phyloP scores from a whole-genome alignment of 176 grass and related monocot genomes.

The Lolium rigidum region DNA sequence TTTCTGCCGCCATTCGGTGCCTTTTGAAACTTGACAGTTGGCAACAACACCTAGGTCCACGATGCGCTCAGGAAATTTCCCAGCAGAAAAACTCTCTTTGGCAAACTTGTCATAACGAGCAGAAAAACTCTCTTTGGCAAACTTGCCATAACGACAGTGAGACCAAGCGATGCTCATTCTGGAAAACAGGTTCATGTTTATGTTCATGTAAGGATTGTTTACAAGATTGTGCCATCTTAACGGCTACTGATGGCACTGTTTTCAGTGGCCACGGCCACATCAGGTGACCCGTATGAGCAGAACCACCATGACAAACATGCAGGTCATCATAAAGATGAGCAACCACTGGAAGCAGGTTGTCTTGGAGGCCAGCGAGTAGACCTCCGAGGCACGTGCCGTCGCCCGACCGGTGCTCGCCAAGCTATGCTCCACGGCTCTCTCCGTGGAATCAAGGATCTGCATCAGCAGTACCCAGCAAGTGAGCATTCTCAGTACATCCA shows the following conservation, averaged over 20 bases:
- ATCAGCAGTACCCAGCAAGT: not conserved
- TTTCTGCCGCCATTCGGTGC: too few relatives aligned
- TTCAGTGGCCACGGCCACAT: not conserved
- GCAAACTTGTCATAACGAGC: too few relatives aligned
- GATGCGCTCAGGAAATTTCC: too few relatives aligned
- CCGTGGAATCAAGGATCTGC: constrained; percentile 88
- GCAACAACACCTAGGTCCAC: too few relatives aligned
- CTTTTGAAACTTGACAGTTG: too few relatives aligned
- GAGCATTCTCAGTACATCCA: constrained; percentile 15
- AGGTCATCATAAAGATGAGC: constrained; percentile 83
- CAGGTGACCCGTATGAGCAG: constrained; percentile 85
- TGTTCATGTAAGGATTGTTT: not conserved
- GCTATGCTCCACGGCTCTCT: constrained; percentile 82
- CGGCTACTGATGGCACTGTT: not conserved
- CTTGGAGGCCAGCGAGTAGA: constrained; percentile 73
- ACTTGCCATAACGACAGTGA: too few relatives aligned
- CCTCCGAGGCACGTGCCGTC: constrained; percentile 64
- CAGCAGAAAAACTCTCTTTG: too few relatives aligned
- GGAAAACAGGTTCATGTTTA: not conserved
- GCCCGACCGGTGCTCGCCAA: constrained; percentile 67
- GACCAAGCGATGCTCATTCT: too few relatives aligned
- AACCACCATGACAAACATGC: constrained; percentile 91
- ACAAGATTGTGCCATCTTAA: not conserved
- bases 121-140: too few relatives aligned
- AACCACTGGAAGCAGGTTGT: constrained; percentile 93